Conservation (phyloP, 73 alveolate genomes). For the Tetrahymena thermophila region DNA sequence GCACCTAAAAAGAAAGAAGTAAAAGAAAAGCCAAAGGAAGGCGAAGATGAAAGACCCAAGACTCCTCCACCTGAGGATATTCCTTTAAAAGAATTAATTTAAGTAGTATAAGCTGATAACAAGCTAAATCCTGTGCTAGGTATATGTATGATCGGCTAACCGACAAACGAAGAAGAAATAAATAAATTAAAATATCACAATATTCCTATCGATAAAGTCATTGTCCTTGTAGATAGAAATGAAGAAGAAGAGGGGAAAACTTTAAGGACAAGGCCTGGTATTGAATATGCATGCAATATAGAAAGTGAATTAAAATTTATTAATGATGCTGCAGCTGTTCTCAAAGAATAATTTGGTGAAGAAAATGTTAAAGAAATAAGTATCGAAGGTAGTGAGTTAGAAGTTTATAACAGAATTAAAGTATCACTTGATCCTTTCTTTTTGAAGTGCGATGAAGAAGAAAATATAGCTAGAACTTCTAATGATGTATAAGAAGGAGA, state of each 20-base stretch:
- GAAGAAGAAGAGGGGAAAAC: slow-evolving; percentile 70
- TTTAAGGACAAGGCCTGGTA: slow-evolving; percentile 41
- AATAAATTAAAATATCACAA: slow-evolving; percentile 64
- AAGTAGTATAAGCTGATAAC: slow-evolving; percentile 13
- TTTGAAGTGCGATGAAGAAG: slow-evolving; percentile 78
- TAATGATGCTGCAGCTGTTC: slow-evolving; percentile 59
- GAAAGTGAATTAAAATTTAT: slow-evolving; percentile 67
- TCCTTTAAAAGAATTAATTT: slow-evolving; percentile 34
- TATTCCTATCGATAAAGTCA: slow-evolving; percentile 69
- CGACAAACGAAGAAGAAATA: slow-evolving; percentile 70
- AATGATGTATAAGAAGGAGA: slow-evolving; percentile 92
- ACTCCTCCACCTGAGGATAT: slow-evolving; percentile 55
- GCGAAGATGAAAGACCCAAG: slow-evolving; percentile 60
- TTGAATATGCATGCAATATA: slow-evolving; percentile 45
- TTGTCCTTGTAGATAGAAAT: slow-evolving; percentile 65
- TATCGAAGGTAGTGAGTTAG: slow-evolving; percentile 69
- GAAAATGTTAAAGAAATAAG: slow-evolving; percentile 85
- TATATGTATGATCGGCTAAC: slow-evolving; percentile 63
- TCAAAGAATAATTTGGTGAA: slow-evolving; percentile 79
- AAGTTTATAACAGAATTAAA: slow-evolving; percentile 71
- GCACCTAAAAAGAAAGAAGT: slow-evolving; percentile 58
- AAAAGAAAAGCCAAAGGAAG: slow-evolving; percentile 66
- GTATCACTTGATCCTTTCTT: slow-evolving; percentile 89
- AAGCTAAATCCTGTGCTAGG: slow-evolving; percentile 61
- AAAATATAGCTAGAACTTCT: slow-evolving; percentile 70